These are phyloP conservation scores for Sporisorium iseilematis-ciliati DNA, from an alignment of 1,284 basidiomycete genomes.

Conservation along the genomic window DNA sequence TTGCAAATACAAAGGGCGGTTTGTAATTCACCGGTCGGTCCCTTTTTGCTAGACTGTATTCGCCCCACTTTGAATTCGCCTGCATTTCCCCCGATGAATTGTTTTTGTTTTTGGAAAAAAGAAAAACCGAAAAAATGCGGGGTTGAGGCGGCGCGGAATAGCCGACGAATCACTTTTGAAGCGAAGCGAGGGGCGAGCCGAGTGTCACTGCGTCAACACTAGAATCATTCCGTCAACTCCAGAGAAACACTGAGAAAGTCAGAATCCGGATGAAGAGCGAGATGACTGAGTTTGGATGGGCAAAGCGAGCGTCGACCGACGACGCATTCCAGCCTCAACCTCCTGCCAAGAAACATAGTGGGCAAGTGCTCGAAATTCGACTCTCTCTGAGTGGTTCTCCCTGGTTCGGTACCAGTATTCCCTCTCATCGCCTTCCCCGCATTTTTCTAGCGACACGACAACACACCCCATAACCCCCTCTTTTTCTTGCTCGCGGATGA, in stretches of 20 bases:
- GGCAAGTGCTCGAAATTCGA: constrained; percentile 1
- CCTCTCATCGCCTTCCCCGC: constrained; percentile 3
- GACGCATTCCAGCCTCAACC: too few species aligned
- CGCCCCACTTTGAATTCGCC: neutral
- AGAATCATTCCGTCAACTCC: too few species aligned
- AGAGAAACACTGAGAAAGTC: too few species aligned
- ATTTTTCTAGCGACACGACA: neutral
- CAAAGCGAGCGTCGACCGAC: too few species aligned
- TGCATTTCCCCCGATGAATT: constrained; percentile 2
- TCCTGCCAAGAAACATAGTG: too few species aligned
- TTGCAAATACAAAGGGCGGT: neutral
- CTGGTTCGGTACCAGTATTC: neutral
- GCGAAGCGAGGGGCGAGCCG: neutral
- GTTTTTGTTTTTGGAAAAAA: too few species aligned
- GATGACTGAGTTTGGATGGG: too few species aligned
- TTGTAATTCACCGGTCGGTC: neutral
- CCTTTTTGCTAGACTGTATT: too few species aligned
- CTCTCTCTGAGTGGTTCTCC: neutral
- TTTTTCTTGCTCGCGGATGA: too few species aligned
- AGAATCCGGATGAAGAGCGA: too few species aligned
- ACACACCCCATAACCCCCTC: neutral
- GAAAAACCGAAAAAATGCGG: neutral
- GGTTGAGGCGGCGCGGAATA: neutral
- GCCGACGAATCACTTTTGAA: neutral
- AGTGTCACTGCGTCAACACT: neutral